Evolutionary conservation across 2,329 filamentous ascomycete genomes (phyloP).

Genomic region (Penicillium freii): DNA sequence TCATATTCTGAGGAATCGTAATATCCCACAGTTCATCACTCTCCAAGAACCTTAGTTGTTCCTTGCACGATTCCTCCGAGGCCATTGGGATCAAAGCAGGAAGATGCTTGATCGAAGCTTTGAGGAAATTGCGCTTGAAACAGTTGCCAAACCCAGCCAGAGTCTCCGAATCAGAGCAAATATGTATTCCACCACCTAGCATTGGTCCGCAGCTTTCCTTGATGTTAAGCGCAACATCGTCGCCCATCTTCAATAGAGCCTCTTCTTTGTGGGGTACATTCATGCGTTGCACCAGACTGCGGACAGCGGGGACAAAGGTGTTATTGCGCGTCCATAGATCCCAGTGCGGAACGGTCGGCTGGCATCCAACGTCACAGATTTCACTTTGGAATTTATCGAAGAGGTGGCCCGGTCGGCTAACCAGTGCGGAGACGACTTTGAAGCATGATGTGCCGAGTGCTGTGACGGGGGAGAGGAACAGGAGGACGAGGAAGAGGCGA

Average conservation of each 20-base stretch:
- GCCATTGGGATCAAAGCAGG: slow-evolving; percentile 33
- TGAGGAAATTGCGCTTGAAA: slow-evolving; percentile 36
- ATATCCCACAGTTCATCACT: slow-evolving; percentile 34
- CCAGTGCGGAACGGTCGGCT: slow-evolving; percentile 37
- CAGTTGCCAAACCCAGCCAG: slow-evolving; percentile 36
- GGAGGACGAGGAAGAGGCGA: slow-evolving; percentile 20
- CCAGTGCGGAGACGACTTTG: slow-evolving; percentile 74
- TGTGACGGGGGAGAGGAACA: slow-evolving; percentile 19
- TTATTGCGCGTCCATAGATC: slow-evolving; percentile 40
- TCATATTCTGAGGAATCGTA: slow-evolving; percentile 36
- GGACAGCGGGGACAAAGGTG: slow-evolving; percentile 37
- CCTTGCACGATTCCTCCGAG: slow-evolving; percentile 30
- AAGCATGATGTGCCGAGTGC: slow-evolving; percentile 65
- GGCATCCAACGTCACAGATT: slow-evolving; percentile 35
- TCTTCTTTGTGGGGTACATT: slow-evolving; percentile 32
- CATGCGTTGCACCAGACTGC: slow-evolving; percentile 31
- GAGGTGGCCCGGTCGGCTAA: slow-evolving; percentile 31
- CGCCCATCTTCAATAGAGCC: slow-evolving; percentile 33
- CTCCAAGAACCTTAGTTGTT: slow-evolving; percentile 32
- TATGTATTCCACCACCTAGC: slow-evolving; percentile 32
- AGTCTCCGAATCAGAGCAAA: slow-evolving; percentile 33
- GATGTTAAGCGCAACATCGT: slow-evolving; percentile 36
- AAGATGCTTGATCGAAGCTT: slow-evolving; percentile 31
- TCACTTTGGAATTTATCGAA: slow-evolving; percentile 36
- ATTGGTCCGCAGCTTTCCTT: slow-evolving; percentile 32